A percentile compares a stretch with the other conserved stretches of the same genome.
Conservation (phyloP, 2,329 filamentous ascomycete genomes). For the Aspergillus novoparasiticus region DNA sequence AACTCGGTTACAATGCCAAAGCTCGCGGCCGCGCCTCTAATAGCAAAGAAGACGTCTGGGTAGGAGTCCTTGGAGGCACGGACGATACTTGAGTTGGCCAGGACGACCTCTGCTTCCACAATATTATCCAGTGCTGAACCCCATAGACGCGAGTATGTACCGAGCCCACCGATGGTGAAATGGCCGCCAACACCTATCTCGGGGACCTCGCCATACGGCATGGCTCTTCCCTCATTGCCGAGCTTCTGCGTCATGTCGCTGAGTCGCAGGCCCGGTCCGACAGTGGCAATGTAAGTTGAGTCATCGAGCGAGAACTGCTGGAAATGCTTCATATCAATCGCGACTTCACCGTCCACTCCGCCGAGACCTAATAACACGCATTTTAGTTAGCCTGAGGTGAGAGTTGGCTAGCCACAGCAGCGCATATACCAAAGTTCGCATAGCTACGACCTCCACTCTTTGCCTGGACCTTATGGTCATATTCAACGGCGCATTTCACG, state of each 20-base stretch:
- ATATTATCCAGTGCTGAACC: conserved; percentile 57
- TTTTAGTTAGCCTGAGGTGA: background rate
- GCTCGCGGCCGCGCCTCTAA: conserved; percentile 40
- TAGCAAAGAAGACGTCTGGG: conserved; percentile 38
- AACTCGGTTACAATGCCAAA: conserved; percentile 45
- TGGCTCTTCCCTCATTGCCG: conserved; percentile 33
- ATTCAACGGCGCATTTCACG: conserved; percentile 48
- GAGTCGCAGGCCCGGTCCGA: conserved; percentile 39
- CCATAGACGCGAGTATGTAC: conserved; percentile 50
- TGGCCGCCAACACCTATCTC: conserved; percentile 46
- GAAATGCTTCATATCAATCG: conserved; percentile 36
- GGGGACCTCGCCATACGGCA: conserved; percentile 43
- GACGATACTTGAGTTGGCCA: conserved; percentile 43
- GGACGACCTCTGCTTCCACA: conserved; percentile 51
- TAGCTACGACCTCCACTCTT: conserved; percentile 59
- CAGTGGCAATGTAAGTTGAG: conserved; percentile 33
- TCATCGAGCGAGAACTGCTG: conserved; percentile 36
- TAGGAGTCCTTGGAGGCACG: conserved; percentile 31
- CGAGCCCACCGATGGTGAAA: conserved; percentile 43
- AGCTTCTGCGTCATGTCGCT: conserved; percentile 37
- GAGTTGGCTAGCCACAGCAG: background rate
- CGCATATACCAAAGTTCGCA: conserved; percentile 49
- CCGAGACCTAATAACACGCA: conserved; percentile 30
- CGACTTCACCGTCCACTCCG: conserved; percentile 33
- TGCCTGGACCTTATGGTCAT: conserved; percentile 52